These are phyloP conservation scores for Fagopyrum homotropicum DNA, from an alignment of 148 eudicot genomes.

Conservation along the genomic window DNA sequence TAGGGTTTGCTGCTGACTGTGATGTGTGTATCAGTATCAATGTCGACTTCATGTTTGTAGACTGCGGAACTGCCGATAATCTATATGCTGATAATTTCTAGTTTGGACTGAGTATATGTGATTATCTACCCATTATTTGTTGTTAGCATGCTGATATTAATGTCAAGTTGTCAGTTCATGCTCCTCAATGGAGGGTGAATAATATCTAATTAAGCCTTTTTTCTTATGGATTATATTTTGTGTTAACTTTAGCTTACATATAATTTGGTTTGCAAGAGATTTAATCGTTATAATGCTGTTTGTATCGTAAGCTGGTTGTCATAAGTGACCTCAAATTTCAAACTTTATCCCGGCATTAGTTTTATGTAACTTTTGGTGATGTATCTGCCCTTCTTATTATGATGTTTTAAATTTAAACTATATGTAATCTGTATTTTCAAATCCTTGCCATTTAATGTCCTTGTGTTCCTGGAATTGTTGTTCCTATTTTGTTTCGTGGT, in stretches of 20 bases:
- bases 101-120: background rate
- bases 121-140: background rate
- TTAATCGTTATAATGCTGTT: background rate
- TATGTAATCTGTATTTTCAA: background rate
- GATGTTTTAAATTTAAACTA: background rate
- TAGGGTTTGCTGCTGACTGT: background rate
- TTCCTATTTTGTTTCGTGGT: background rate
- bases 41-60: background rate
- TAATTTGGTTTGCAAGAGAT: background rate
- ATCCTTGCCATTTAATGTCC: background rate
- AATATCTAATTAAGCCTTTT: background rate
- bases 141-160: background rate
- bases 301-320: background rate
- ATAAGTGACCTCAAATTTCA: too few species aligned
- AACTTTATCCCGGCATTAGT: too few species aligned
- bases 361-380: background rate
- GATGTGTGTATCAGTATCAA: background rate
- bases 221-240: background rate
- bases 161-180: background rate
- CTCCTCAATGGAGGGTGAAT: background rate
- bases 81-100: background rate
- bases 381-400: background rate
- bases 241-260: background rate
- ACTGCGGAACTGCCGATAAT: background rate
- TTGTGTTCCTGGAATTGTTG: background rate